A percentile compares a stretch with the other conserved stretches of the same genome.
Conservation (phyloP, 129 eudicot species). For the Lactuca saligna region DNA sequence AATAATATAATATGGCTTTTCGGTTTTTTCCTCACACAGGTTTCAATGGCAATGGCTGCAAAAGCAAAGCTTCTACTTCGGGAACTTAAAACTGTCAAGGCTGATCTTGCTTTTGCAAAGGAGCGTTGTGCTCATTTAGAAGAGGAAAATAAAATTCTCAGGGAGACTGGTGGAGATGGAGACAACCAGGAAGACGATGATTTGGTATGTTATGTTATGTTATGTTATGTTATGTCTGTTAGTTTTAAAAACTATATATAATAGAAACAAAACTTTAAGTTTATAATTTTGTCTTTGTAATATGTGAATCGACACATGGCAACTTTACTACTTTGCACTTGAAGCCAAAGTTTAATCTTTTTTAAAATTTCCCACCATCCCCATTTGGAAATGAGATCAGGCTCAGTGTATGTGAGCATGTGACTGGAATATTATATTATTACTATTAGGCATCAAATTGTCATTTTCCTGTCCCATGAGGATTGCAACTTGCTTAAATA, state of each 20-base stretch:
- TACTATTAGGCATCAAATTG: slow-evolving; percentile 13
- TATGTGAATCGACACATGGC: neutral
- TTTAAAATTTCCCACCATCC: neutral
- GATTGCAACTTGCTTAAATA: neutral
- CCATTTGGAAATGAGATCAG: slow-evolving; percentile 14
- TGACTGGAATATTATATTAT: slow-evolving; percentile 15
- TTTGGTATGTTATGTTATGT: slow-evolving; percentile 54
- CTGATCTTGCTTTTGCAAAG: slow-evolving; percentile 90
- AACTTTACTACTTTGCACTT: neutral
- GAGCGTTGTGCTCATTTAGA: slow-evolving; percentile 88
- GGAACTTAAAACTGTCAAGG: slow-evolving; percentile 82
- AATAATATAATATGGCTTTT: slow-evolving; percentile 24
- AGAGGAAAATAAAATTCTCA: slow-evolving; percentile 64
- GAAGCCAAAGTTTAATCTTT: too few species aligned
- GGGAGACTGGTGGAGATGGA: slow-evolving; percentile 70
- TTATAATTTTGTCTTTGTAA: neutral
- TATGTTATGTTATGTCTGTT: slow-evolving; percentile 37
- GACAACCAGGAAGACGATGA: slow-evolving; percentile 77
- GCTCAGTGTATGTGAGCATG: slow-evolving; percentile 25
- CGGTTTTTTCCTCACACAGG: slow-evolving; percentile 46
- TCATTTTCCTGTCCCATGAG: slow-evolving; percentile 13
- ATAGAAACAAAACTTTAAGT: neutral
- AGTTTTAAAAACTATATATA: neutral
- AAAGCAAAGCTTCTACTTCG: slow-evolving; percentile 85
- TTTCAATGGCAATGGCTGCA: slow-evolving; percentile 94